Evolutionary conservation across 2,329 filamentous ascomycete genomes (phyloP).

Genomic region (Teratosphaeria epicoccoides): DNA sequence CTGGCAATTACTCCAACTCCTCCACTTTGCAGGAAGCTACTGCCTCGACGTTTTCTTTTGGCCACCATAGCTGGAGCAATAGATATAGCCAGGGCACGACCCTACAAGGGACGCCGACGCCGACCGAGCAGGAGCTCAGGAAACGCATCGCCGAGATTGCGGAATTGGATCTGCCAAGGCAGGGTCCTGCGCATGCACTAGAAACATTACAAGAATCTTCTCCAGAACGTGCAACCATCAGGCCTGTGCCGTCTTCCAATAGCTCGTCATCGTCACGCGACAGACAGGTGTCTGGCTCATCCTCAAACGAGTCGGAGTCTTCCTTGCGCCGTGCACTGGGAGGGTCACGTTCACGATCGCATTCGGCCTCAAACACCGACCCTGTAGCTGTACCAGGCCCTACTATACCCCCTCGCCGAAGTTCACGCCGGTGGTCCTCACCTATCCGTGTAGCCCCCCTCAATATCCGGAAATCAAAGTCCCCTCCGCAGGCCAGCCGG

Average conservation of each 20-base stretch:
- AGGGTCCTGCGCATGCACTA: conserved; percentile 15
- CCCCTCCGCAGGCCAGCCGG: neutral
- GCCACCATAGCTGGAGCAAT: conserved; percentile 12
- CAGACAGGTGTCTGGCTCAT: neutral
- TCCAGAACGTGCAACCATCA: conserved; percentile 12
- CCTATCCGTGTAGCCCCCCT: conserved; percentile 2
- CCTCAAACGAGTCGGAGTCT: conserved; percentile 1
- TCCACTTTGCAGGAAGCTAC: conserved; percentile 17
- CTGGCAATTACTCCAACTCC: conserved; percentile 19
- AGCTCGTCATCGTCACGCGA: conserved; percentile 2
- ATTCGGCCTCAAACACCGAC: neutral
- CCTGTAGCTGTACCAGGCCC: neutral
- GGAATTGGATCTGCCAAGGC: neutral
- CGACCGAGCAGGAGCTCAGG: conserved; percentile 16
- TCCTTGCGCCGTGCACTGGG: conserved; percentile 1
- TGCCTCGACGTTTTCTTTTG: conserved; percentile 11
- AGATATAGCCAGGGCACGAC: conserved; percentile 21
- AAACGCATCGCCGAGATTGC: conserved; percentile 10
- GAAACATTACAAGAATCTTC: conserved; percentile 22
- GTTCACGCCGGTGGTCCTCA: conserved; percentile 3
- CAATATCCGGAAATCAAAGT: conserved; percentile 1
- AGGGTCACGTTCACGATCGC: neutral
- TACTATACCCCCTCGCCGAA: conserved; percentile 1
- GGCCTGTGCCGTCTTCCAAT: conserved; percentile 5
- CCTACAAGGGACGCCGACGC: conserved; percentile 20